Percentiles rank a stretch among this genome's conserved stretches.
Evolutionary conservation across 257 asterid genomes (phyloP).

Genomic region (Plantago major): DNA sequence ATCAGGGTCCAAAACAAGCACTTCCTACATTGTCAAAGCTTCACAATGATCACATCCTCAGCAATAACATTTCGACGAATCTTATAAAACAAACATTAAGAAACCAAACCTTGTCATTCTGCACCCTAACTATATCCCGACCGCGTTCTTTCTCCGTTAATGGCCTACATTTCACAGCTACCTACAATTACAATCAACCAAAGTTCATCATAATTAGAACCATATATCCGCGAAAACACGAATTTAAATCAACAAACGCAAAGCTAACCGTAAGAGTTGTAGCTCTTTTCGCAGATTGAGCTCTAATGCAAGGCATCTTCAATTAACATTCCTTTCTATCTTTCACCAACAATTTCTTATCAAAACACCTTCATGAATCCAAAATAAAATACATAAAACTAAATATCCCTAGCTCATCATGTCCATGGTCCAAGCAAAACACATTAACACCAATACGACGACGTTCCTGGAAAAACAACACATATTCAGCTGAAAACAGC

Average conservation of each 20-base stretch:
- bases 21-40: slow-evolving; percentile 52
- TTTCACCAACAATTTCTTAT: neutral
- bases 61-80: slow-evolving; percentile 3
- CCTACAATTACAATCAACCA: slow-evolving; percentile 32
- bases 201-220: neutral
- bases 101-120: slow-evolving; percentile 58
- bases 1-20: slow-evolving; percentile 89
- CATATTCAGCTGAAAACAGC: slow-evolving; percentile 24
- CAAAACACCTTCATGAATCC: neutral
- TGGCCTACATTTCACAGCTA: slow-evolving; percentile 95
- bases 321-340: slow-evolving; percentile 42
- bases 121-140: slow-evolving; percentile 73
- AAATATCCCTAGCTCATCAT: neutral
- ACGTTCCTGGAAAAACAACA: slow-evolving; percentile 8
- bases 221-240: slow-evolving; percentile 1
- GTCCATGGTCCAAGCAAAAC: no score
- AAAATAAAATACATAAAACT: neutral
- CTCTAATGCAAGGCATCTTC: slow-evolving; percentile 76
- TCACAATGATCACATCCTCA: slow-evolving; percentile 18
- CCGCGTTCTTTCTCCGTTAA: slow-evolving; percentile 60
- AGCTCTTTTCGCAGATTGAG: slow-evolving; percentile 63
- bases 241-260: slow-evolving; percentile 10
- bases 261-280: slow-evolving; percentile 63
- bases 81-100: neutral
- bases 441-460: neutral